Evolutionary conservation across 177 flowering plant species (phyloP).

Genomic region (Tripterygium wilfordii): DNA sequence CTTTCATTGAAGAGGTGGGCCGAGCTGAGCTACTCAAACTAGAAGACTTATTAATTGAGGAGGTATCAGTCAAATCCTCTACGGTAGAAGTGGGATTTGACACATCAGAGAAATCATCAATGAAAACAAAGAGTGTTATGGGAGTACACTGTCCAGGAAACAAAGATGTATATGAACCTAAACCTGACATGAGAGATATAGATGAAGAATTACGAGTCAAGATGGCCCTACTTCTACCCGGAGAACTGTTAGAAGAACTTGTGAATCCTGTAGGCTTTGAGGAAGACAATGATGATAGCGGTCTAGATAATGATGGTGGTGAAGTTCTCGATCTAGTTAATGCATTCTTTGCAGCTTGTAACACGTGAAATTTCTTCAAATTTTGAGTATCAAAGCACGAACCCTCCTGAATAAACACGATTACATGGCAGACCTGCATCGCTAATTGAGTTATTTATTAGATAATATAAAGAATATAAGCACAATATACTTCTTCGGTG

Average conservation of each 20-base stretch:
- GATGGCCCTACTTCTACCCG: slow-evolving; percentile 45
- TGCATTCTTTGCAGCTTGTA: slow-evolving; percentile 81
- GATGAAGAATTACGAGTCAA: slow-evolving; percentile 51
- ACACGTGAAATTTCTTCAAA: slow-evolving; percentile 58
- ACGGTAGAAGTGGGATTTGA: slow-evolving; percentile 22
- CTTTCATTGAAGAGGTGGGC: slow-evolving; percentile 49
- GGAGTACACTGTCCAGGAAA: slow-evolving; percentile 92
- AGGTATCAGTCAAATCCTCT: slow-evolving; percentile 43
- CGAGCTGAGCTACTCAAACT: slow-evolving; percentile 30
- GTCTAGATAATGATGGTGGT: slow-evolving; percentile 30
- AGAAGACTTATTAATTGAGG: slow-evolving; percentile 41
- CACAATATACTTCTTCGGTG: too few species aligned
- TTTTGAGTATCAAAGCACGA: slow-evolving; percentile 63
- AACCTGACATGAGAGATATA: slow-evolving; percentile 67
- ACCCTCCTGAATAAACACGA: slow-evolving; percentile 74
- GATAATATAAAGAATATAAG: not conserved
- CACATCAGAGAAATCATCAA: slow-evolving; percentile 67
- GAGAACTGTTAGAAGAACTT: slow-evolving; percentile 38
- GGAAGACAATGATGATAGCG: slow-evolving; percentile 38
- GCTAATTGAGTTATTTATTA: slow-evolving; percentile 13
- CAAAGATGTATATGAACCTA: slow-evolving; percentile 67
- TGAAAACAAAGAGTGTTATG: slow-evolving; percentile 68
- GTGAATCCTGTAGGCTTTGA: slow-evolving; percentile 22
- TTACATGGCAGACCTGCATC: slow-evolving; percentile 89
- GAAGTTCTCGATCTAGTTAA: slow-evolving; percentile 44